These are phyloP conservation scores for Wallacemonas collosoma DNA, from an alignment of 208 protist genomes.

Conservation along the genomic window DNA sequence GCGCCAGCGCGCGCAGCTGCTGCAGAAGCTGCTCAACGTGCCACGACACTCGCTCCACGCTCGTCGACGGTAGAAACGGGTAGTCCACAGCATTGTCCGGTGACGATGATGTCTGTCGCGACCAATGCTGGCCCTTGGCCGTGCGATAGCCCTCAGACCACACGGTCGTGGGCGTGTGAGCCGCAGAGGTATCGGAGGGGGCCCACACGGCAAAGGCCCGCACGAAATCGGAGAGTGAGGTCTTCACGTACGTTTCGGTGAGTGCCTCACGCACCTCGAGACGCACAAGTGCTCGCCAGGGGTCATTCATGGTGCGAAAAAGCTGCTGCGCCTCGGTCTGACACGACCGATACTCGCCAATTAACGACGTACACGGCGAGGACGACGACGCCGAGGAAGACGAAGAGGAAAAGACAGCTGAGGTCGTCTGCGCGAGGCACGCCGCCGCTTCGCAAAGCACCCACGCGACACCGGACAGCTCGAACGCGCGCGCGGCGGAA, in stretches of 20 bases:
- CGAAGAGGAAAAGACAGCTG: not conserved
- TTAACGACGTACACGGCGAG: not conserved
- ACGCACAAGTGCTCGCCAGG: not conserved
- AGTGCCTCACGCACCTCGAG: not conserved
- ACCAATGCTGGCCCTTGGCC: slow-evolving; percentile 3
- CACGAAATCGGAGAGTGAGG: not conserved
- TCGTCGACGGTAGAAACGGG: not conserved
- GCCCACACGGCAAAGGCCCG: not conserved
- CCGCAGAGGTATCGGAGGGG: not conserved
- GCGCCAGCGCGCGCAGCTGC: not conserved
- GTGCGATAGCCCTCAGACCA: slow-evolving; percentile 7
- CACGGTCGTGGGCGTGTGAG: not conserved
- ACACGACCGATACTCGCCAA: not conserved
- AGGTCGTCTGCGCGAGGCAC: not conserved
- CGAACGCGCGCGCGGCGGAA: not conserved
- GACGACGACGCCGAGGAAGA: not conserved
- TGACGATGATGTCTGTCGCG: not conserved
- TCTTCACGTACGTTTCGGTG: not conserved
- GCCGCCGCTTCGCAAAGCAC: not conserved
- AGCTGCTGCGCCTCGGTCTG: not conserved
- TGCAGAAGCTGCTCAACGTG: not conserved
- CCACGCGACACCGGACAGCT: not conserved
- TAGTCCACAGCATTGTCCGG: not conserved
- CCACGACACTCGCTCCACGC: not conserved
- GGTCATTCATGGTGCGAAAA: slow-evolving; percentile 4